phyloP scores from a whole-genome alignment of 177 flowering plant species.

The Vitis hybrid region DNA sequence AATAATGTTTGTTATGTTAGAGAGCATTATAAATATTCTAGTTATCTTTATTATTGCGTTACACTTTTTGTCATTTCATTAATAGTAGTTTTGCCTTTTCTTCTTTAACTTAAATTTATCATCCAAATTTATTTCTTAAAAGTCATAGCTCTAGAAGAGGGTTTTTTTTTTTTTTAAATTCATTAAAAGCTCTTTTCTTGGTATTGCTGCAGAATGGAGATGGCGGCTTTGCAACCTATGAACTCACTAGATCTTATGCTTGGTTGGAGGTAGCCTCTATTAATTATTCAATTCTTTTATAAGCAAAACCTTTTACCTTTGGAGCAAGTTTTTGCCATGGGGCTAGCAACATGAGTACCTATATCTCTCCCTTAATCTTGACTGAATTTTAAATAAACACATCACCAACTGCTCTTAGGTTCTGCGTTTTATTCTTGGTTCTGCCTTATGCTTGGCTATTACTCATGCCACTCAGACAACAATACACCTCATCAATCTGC shows the following conservation, averaged over 20 bases:
- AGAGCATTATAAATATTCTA: neutral
- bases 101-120: neutral
- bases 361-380: no score
- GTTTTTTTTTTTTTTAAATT: neutral
- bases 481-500: no score
- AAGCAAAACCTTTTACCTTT: no score
- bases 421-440: no score
- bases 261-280: conserved; percentile 23
- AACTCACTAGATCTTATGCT: conserved; percentile 24
- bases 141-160: neutral
- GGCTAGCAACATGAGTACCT: no score
- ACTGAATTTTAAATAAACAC: no score
- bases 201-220: conserved; percentile 14
- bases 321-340: no score
- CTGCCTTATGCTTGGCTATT: no score
- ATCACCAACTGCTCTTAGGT: no score
- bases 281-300: no score
- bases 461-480: no score
- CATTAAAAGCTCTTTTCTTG: neutral
- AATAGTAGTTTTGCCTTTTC: neutral
- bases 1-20: neutral
- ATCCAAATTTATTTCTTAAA: neutral
- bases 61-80: neutral
- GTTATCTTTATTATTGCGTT: neutral
- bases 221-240: conserved; percentile 29